These are phyloP conservation scores for Cryptosporidium xiaoi DNA, from an alignment of 169 alveolate species.

Conservation along the genomic window DNA sequence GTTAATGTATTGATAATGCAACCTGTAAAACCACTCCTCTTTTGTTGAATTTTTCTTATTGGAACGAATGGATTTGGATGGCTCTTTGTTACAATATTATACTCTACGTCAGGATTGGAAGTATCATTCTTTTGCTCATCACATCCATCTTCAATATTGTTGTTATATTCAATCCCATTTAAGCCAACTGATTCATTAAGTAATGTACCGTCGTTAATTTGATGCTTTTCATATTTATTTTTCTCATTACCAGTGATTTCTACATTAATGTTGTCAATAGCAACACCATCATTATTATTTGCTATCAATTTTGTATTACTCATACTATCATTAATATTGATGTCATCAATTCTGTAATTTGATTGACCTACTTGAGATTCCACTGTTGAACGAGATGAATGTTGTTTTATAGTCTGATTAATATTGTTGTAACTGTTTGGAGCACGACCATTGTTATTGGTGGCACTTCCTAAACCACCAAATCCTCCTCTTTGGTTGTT, in stretches of 20 bases:
- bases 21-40: constrained; percentile 49
- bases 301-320: neutral
- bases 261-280: neutral
- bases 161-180: neutral
- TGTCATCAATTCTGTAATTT: too few species aligned
- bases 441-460: neutral
- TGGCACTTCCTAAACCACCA: neutral
- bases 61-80: constrained; percentile 61
- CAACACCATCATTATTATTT: neutral
- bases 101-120: neutral
- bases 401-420: neutral
- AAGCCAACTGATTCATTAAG: neutral
- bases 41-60: constrained; percentile 28
- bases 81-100: neutral
- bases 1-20: constrained; percentile 59
- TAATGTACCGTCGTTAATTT: neutral
- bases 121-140: neutral
- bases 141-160: neutral
- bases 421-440: neutral
- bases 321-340: too few species aligned
- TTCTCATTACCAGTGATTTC: neutral
- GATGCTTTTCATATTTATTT: neutral
- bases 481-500: neutral
- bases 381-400: neutral
- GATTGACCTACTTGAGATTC: neutral